Conservation (phyloP, 1,284 basidiomycete genomes). For the Xanthoconium separans region DNA sequence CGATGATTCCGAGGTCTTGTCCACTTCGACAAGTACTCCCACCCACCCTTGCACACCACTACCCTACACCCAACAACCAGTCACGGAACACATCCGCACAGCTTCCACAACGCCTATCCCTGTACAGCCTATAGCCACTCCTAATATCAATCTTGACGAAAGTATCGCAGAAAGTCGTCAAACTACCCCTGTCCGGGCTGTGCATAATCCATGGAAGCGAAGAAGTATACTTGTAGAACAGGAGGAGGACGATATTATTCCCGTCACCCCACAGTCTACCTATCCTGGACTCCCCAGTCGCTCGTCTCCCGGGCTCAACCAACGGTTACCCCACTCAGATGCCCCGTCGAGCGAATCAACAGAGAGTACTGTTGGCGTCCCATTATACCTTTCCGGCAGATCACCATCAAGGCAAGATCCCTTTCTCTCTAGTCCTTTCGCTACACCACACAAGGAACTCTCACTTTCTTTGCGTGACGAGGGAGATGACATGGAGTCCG, state of each 20-base stretch:
- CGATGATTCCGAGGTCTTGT: slow-evolving; percentile 62
- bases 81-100: slow-evolving; percentile 26
- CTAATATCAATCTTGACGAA: slow-evolving; percentile 32
- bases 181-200: slow-evolving; percentile 33
- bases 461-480: slow-evolving; percentile 48
- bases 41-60: slow-evolving; percentile 52
- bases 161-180: slow-evolving; percentile 32
- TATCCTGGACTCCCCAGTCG: slow-evolving; percentile 33
- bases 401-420: slow-evolving; percentile 51
- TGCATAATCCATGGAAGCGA: slow-evolving; percentile 43
- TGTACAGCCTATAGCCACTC: slow-evolving; percentile 26
- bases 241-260: slow-evolving; percentile 53
- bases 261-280: slow-evolving; percentile 36
- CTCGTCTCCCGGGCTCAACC: slow-evolving; percentile 32
- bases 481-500: slow-evolving; percentile 39
- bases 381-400: slow-evolving; percentile 46
- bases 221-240: slow-evolving; percentile 71
- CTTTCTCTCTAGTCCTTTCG: slow-evolving; percentile 70
- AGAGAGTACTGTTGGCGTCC: slow-evolving; percentile 40
- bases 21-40: slow-evolving; percentile 63
- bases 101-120: slow-evolving; percentile 32
- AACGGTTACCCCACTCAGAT: slow-evolving; percentile 48
- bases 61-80: slow-evolving; percentile 34
- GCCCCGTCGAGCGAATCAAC: slow-evolving; percentile 46
- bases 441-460: slow-evolving; percentile 64